Percentiles rank a stretch among this genome's conserved stretches.
These are phyloP conservation scores for Populus nigra DNA, from an alignment of 345 rosid genomes.

Conservation along the genomic window DNA sequence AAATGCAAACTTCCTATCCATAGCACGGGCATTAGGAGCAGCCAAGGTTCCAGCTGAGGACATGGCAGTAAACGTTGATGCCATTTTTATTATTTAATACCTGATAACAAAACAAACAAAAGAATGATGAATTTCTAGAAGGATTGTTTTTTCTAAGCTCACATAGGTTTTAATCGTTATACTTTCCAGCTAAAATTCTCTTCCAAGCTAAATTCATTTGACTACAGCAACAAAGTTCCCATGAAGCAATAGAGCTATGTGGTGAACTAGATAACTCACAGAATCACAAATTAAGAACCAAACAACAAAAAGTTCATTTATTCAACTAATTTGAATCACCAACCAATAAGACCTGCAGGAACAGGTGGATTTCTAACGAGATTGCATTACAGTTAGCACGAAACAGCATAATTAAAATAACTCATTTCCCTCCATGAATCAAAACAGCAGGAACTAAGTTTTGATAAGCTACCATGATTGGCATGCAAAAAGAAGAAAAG, in stretches of 20 bases:
- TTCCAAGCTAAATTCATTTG: background rate
- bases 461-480: background rate
- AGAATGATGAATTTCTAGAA: background rate
- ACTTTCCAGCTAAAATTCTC: background rate
- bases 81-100: constrained; percentile 41
- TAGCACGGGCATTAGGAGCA: constrained; percentile 48
- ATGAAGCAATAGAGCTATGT: background rate
- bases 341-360: background rate
- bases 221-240: background rate
- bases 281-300: background rate
- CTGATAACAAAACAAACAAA: background rate
- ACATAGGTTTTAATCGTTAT: background rate
- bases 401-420: background rate
- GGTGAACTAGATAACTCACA: background rate
- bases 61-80: constrained; percentile 69
- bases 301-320: background rate
- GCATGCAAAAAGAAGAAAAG: background rate
- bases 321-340: background rate
- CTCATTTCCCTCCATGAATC: background rate
- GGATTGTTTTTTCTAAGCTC: background rate
- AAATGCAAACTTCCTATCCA: constrained; percentile 55
- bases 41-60: constrained; percentile 66
- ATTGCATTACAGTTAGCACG: background rate
- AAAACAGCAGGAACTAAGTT: background rate
- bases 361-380: background rate